Evolutionary conservation across 2,329 filamentous ascomycete genomes (phyloP).

Genomic region (Tolypocladium tropicale): DNA sequence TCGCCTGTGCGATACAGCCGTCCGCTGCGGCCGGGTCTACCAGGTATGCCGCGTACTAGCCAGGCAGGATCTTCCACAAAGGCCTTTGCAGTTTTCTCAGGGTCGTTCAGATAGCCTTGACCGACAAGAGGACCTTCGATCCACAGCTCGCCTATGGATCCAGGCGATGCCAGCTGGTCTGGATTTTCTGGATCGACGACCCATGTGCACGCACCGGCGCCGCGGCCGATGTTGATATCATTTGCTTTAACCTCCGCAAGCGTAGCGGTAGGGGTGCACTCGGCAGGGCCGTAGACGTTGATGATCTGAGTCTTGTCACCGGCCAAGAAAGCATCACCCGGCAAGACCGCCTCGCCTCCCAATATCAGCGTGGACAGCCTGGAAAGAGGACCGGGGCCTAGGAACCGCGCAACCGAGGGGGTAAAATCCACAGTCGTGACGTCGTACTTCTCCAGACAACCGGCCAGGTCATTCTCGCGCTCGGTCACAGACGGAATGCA

Average conservation of each 20-base stretch:
- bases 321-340: conserved; percentile 2
- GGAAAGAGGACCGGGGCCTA: conserved; percentile 2
- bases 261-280: conserved; percentile 6
- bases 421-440: conserved; percentile 9
- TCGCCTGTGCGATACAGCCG: conserved; percentile 37
- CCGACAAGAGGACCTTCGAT: conserved; percentile 11
- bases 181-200: conserved; percentile 7
- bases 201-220: conserved; percentile 6
- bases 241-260: neutral
- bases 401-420: conserved; percentile 8
- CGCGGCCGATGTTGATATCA: conserved; percentile 3
- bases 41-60: conserved; percentile 2
- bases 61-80: conserved; percentile 8
- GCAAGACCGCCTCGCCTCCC: conserved; percentile 7
- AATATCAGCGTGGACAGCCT: conserved; percentile 8
- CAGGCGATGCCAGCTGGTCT: conserved; percentile 6
- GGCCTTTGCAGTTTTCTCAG: conserved; percentile 10
- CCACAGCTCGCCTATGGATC: conserved; percentile 9
- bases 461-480: conserved; percentile 4
- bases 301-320: conserved; percentile 7
- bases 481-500: conserved; percentile 9
- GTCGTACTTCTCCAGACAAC: conserved; percentile 2
- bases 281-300: conserved; percentile 13
- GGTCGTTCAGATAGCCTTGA: conserved; percentile 8
- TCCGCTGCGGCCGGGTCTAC: neutral